These are phyloP conservation scores for Pseudomassariella vexata DNA, from an alignment of 2,329 filamentous ascomycete species.

Conservation along the genomic window DNA sequence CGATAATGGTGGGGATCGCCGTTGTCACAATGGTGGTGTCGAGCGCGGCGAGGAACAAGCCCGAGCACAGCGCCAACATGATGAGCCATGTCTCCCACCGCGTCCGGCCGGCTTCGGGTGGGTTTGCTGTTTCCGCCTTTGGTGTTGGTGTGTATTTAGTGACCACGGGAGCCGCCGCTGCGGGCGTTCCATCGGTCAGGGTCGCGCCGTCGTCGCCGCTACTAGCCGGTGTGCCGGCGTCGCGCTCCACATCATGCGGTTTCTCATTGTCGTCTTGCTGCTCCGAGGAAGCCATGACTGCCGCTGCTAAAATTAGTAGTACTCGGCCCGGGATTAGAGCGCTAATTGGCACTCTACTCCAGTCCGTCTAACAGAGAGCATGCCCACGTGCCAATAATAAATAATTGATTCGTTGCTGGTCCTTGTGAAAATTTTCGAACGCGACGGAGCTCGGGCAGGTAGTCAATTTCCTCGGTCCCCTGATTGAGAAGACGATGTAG, in stretches of 20 bases:
- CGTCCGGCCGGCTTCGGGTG: constrained; percentile 16
- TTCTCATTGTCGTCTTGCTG: not conserved
- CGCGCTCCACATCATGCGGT: not conserved
- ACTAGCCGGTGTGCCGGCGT: not conserved
- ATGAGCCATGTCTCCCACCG: constrained; percentile 22
- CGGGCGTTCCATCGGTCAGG: constrained; percentile 3
- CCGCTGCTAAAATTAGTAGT: not conserved
- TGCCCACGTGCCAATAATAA: no score
- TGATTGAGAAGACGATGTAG: no score
- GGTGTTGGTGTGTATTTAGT: not conserved
- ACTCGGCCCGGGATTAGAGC: not conserved
- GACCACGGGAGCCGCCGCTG: not conserved
- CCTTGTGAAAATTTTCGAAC: no score
- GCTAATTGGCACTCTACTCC: not conserved
- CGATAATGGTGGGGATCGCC: constrained; percentile 59
- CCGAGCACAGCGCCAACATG: constrained; percentile 24
- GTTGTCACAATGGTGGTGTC: constrained; percentile 61
- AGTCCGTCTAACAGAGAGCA: not conserved
- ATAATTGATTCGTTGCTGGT: no score
- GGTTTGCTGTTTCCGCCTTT: constrained; percentile 3
- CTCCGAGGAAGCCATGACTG: not conserved
- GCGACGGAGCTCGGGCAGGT: no score
- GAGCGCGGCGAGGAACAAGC: constrained; percentile 47
- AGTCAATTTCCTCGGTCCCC: no score
- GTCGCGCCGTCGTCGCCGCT: constrained; percentile 5